Base-by-base conservation (phyloP, 2,329 filamentous ascomycete species). In the Epichloe elymi region DNA sequence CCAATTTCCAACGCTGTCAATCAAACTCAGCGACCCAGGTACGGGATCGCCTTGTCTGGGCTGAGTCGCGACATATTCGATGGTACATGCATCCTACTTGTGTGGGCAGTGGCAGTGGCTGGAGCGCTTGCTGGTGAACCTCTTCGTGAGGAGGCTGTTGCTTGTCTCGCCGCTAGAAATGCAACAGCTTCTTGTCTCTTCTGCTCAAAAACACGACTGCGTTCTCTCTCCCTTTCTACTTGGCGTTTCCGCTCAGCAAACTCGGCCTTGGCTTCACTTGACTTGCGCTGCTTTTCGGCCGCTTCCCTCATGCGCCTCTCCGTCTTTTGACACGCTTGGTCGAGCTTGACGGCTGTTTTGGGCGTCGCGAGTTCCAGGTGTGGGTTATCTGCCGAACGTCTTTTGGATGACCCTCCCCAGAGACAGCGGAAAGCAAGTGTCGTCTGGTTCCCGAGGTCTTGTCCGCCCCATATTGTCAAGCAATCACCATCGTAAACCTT, bases 401-500 rank as follows among this genome's bases (percentile, higher is more conserved):
- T 56, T 43, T 58, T 61, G 5, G 75, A 69, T 5, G 79, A 80
- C 14, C 73, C 76, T 49, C 77, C 77, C 73, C 78, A 81, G 50
- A 66, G 69, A 63, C 78, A 81, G 40, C 69, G 69, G 58, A 82
- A 80, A 10, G 63, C 59, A 10, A 81, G 64, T 51, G 69, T 73
- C 4, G 69, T 74, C 51, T 72, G 65, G 47, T 60, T 66, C 37
- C 61, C 63, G 44, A 60, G 59, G 42, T 71, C 67, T 5, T 68
- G 64, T 12, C 71, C 67, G 42, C 79, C 72, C 74, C 82, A 94
- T 6, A 95, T 78, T 2, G 81, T 79, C 46, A 96, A 77, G 23
- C 80, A 73, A 62, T 96, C 91, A 1, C 86, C 88, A 36, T 85
- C 80, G 62, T 88, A 79, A 14, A 96, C 66, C 51, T 81, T 79